phyloP scores from a whole-genome alignment of 2,329 filamentous ascomycete species.

The Achaetomium macrosporum region DNA sequence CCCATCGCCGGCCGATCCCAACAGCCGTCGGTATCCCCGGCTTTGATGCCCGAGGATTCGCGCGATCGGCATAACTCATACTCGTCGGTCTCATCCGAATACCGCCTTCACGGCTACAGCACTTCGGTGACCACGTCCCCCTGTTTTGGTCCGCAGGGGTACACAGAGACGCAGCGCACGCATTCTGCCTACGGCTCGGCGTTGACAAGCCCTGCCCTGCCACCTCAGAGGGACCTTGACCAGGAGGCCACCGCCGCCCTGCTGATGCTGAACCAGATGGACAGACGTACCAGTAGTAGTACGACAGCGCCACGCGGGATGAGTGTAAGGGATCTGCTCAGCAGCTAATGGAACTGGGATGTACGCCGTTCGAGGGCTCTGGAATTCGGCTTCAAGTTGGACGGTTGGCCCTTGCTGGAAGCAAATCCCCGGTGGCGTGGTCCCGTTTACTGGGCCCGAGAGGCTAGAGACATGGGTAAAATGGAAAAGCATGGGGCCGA shows the following conservation, averaged over 20 bases:
- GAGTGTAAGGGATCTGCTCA: conserved; percentile 51
- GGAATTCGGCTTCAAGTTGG: no score
- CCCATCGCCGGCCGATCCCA: conserved; percentile 30
- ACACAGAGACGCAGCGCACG: conserved; percentile 31
- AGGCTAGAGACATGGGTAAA: no score
- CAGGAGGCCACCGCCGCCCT: conserved; percentile 81
- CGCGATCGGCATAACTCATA: conserved; percentile 23
- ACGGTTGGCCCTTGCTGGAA: no score
- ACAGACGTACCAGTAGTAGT: conserved; percentile 50
- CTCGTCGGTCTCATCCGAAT: conserved; percentile 29
- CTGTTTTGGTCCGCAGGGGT: conserved; percentile 45
- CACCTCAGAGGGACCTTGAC: conserved; percentile 53
- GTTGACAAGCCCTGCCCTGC: conserved; percentile 53
- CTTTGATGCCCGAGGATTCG: conserved; percentile 41
- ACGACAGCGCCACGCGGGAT: conserved; percentile 39
- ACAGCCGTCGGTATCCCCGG: conserved; percentile 49
- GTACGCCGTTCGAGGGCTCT: no score
- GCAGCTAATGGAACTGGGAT: conserved; percentile 34
- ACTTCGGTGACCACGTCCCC: conserved; percentile 39
- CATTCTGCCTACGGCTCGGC: conserved; percentile 44
- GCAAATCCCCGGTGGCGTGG: no score
- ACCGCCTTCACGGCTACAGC: conserved; percentile 29
- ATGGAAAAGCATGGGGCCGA: neutral
- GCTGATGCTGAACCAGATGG: conserved; percentile 73
- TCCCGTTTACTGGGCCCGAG: no score